Base-by-base conservation (phyloP, 2,329 filamentous ascomycete genomes). In the Diaporthe citriasiana region DNA sequence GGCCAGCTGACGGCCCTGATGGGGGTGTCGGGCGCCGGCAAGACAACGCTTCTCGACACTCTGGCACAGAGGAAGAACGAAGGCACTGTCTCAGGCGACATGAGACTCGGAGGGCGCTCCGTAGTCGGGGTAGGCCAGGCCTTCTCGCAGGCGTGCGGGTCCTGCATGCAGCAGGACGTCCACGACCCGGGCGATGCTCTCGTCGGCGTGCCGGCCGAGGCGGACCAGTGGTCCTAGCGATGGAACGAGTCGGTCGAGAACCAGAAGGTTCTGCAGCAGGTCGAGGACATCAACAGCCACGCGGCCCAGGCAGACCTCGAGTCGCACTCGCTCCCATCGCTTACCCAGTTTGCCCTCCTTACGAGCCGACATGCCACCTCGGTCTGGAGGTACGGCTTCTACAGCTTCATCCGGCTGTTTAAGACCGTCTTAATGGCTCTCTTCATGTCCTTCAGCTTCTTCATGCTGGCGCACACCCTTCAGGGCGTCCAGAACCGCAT, bases 31-130 rank as follows among this genome's bases (percentile, higher is more conserved):
- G 94, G 94, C 77, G 94, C 95, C 22, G 94, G 95, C 70, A 97
- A 97, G 83, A 97, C 94, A 0, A 97, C 94, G 0, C 88, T 97
- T 1, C 86, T 97, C 13, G 95, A 97, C 81, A 93, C 95, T 2
- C 87, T 97, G 45, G 94, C 94, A 6, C 93, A 93, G 75, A 90
- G 94, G 78, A 93, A 93, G 73, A 95, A 93, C 0, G 94, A 94
- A 83, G 94, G 94, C 77, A 71, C 68, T 0, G 55, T 60, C 3
- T 45, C 50, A 3, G 68, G 68, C 4, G n/a, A 53, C 27, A 71
- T 71, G 40, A 59, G 33, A 35, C 91, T 93, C 12, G 91, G 93
- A 77, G 92, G 92, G 30, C 86, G 85, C 35, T 88, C 88, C 50
- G 87, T 91, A 40, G 90, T 92, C 74, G 85, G 85, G 17, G 91